Evolutionary conservation across 345 rosid species (phyloP).

Genomic region (Nephelium lappaceum): DNA sequence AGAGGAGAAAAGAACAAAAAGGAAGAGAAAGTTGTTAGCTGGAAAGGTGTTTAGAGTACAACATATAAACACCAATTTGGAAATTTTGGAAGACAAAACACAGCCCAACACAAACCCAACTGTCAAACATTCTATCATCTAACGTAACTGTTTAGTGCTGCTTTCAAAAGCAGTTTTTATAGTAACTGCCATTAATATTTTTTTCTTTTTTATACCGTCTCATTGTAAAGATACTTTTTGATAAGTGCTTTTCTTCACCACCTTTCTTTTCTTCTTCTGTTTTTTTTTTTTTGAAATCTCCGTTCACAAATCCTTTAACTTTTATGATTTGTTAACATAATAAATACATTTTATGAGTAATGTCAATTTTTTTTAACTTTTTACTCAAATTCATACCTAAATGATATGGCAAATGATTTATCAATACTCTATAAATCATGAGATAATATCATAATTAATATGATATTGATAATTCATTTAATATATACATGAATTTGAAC

Average conservation of each 20-base stretch:
- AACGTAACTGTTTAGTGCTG: conserved; percentile 2
- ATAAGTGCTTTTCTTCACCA: conserved; percentile 19
- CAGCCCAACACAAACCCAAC: conserved; percentile 16
- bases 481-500: too few species aligned
- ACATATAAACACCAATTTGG: background rate
- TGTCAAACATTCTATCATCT: conserved; percentile 15
- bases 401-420: too few species aligned
- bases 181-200: conserved; percentile 11
- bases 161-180: conserved; percentile 11
- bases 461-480: too few species aligned
- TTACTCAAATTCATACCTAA: too few species aligned
- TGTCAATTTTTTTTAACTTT: too few species aligned
- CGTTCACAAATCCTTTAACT: background rate
- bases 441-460: too few species aligned
- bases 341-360: too few species aligned
- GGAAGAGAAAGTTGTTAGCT: background rate
- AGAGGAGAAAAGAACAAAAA: background rate
- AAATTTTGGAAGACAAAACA: conserved; percentile 8
- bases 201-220: background rate
- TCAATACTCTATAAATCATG: too few species aligned
- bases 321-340: too few species aligned
- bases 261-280: background rate
- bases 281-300: background rate
- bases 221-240: background rate
- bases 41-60: background rate